Evolutionary conservation across 257 asterid genomes (phyloP).

Genomic region (Paraleonurus japonicus): DNA sequence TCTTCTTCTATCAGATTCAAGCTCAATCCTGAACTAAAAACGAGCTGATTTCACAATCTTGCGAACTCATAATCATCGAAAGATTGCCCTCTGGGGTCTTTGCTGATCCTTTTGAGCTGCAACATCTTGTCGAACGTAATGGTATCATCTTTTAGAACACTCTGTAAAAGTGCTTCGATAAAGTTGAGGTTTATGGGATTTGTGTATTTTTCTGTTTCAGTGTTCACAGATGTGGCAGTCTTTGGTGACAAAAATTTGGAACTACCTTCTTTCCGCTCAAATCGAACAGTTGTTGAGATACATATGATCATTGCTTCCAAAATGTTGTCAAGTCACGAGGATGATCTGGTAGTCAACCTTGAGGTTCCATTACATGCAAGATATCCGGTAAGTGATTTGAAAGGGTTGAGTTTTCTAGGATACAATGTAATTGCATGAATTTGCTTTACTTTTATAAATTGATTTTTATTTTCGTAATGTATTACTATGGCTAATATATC

Average conservation of each 20-base stretch:
- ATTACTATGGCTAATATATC: not conserved
- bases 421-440: not conserved
- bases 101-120: conserved; percentile 92
- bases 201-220: conserved; percentile 39
- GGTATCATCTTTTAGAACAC: conserved; percentile 39
- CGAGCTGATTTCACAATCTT: conserved; percentile 36
- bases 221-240: conserved; percentile 59
- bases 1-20: conserved; percentile 50
- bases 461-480: not conserved
- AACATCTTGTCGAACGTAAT: conserved; percentile 71
- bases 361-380: conserved; percentile 85
- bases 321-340: conserved; percentile 26
- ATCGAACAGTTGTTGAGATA: conserved; percentile 69
- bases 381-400: conserved; percentile 52
- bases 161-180: not conserved
- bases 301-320: conserved; percentile 48
- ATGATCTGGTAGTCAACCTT: conserved; percentile 43
- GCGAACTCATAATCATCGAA: conserved; percentile 56
- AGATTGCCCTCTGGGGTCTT: conserved; percentile 82
- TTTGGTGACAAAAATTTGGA: conserved; percentile 93
- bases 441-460: not conserved
- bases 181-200: not conserved
- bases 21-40: conserved; percentile 28
- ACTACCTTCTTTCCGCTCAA: conserved; percentile 76
- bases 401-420: not conserved